Conservation (phyloP, 2,329 filamentous ascomycete species). For the Teratosphaeria gauchensis region DNA sequence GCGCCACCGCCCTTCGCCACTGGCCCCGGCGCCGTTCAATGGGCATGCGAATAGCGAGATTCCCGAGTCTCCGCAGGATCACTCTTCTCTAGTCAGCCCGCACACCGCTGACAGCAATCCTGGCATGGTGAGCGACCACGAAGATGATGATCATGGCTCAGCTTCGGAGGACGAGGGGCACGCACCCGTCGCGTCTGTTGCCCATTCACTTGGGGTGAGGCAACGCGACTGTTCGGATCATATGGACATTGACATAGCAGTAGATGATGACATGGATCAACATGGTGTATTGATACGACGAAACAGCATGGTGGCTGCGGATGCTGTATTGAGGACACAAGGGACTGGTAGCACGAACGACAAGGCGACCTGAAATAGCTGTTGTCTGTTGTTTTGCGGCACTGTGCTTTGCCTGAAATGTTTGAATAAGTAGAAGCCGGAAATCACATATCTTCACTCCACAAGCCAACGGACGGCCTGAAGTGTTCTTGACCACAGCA, state of each 20-base stretch:
- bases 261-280: slow-evolving; percentile 26
- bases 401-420: neutral
- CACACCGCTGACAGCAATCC: slow-evolving; percentile 41
- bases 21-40: slow-evolving; percentile 10
- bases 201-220: slow-evolving; percentile 17
- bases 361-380: slow-evolving; percentile 2
- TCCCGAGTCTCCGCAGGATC: slow-evolving; percentile 21
- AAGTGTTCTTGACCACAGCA: too few species aligned
- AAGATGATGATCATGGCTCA: slow-evolving; percentile 30
- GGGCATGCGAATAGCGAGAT: slow-evolving; percentile 12
- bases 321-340: slow-evolving; percentile 10
- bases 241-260: slow-evolving; percentile 27
- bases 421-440: slow-evolving; percentile 3
- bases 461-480: neutral
- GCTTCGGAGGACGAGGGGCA: slow-evolving; percentile 21
- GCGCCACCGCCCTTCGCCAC: slow-evolving; percentile 24
- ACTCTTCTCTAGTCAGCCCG: slow-evolving; percentile 32
- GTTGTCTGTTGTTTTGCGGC: neutral
- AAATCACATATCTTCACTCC: neutral
- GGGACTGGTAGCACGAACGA: slow-evolving; percentile 15
- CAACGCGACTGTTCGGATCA: slow-evolving; percentile 17
- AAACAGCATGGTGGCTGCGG: slow-evolving; percentile 21
- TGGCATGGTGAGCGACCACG: slow-evolving; percentile 41
- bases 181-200: slow-evolving; percentile 7
- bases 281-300: slow-evolving; percentile 26